phyloP scores from a whole-genome alignment of 1,284 basidiomycete species.

The Trichosporon sp. region DNA sequence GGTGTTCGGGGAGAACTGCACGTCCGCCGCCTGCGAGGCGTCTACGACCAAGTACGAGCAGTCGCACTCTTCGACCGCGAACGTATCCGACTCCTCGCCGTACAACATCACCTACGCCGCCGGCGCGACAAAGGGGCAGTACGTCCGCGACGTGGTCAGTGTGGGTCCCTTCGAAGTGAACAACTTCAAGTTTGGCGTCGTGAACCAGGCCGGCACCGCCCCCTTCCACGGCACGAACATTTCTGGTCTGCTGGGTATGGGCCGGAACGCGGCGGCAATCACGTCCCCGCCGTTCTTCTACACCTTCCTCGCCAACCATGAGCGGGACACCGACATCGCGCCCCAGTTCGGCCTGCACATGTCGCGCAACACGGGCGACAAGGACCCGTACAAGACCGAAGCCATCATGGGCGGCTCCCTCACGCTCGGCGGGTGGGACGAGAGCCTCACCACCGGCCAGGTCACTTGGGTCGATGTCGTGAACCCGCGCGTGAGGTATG shows the following conservation, averaged over 20 bases:
- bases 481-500: not conserved
- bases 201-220: not conserved
- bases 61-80: not conserved
- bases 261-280: not conserved
- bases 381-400: constrained; percentile 13
- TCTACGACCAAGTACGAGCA: not conserved
- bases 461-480: constrained; percentile 13
- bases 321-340: not conserved
- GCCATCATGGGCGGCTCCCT: not conserved
- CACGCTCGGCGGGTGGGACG: constrained; percentile 12
- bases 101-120: constrained; percentile 13
- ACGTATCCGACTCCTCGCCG: not conserved
- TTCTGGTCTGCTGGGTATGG: not conserved
- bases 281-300: constrained; percentile 17
- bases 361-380: not conserved
- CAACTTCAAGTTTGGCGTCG: constrained; percentile 15
- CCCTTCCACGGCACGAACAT: not conserved
- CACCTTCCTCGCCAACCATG: not conserved
- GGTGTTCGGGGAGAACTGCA: constrained; percentile 20
- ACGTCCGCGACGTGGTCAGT: not conserved
- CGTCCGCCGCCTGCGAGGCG: not conserved
- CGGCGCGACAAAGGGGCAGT: not conserved
- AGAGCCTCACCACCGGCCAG: not conserved
- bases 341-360: constrained; percentile 10
- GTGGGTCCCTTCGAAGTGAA: not conserved